Conservation (phyloP, 2,329 filamentous ascomycete species). For the Pseudodiploospora longispora region DNA sequence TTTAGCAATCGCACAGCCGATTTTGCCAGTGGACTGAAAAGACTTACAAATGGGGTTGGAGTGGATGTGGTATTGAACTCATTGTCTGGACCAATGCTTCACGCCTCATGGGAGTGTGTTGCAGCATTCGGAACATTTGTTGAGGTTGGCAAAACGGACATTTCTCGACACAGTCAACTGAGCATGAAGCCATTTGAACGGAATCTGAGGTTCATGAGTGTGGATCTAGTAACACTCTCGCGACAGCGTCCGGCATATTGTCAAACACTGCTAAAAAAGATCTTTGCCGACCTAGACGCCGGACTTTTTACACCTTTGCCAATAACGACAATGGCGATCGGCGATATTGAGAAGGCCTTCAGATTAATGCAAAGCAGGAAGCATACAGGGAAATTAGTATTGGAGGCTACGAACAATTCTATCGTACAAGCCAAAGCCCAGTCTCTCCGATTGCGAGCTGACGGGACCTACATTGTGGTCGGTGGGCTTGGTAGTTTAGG, state of each 20-base stretch:
- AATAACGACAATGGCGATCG: too few relatives aligned
- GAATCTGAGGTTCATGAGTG: slow-evolving; percentile 12
- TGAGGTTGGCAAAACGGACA: slow-evolving; percentile 33
- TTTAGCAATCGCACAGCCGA: slow-evolving; percentile 2
- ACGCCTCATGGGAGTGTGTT: slow-evolving; percentile 28
- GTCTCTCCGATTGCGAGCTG: slow-evolving; percentile 7
- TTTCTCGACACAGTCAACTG: slow-evolving; percentile 24
- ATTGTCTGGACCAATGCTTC: slow-evolving; percentile 12
- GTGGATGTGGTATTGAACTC: slow-evolving; percentile 16
- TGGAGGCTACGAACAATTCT: not conserved
- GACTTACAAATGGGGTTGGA: slow-evolving; percentile 8
- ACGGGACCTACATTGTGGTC: slow-evolving; percentile 25
- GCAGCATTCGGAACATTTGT: slow-evolving; percentile 32
- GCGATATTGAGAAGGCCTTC: slow-evolving; percentile 6
- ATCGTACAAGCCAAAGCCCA: not conserved
- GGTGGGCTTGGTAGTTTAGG: slow-evolving; percentile 30
- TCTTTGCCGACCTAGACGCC: too few relatives aligned
- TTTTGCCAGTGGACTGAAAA: not conserved
- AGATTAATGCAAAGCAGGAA: slow-evolving; percentile 9
- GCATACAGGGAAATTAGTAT: slow-evolving; percentile 2
- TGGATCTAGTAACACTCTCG: slow-evolving; percentile 11
- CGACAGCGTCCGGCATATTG: not conserved
- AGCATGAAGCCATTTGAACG: slow-evolving; percentile 25
- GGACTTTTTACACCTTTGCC: too few relatives aligned
- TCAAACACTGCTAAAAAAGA: slow-evolving; percentile 5